Conservation (phyloP, 225 moss, liverwort and hornwort species). For the Climacium dendroides region DNA sequence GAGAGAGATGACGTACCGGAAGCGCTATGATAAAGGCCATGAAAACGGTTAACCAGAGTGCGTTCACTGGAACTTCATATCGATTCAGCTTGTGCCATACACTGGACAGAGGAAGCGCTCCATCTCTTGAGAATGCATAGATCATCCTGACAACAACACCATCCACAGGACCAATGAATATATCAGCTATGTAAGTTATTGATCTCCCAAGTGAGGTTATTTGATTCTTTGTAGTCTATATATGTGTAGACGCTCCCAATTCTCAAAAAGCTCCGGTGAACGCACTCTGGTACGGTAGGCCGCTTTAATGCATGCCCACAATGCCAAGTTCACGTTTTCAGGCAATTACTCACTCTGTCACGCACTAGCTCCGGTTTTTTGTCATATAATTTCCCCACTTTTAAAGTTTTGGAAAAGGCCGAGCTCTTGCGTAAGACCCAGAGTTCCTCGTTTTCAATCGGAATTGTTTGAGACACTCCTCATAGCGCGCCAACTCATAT, state of each 20-base stretch:
- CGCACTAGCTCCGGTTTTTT: background rate
- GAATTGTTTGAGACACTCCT: background rate
- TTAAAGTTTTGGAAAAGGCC: background rate
- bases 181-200: background rate
- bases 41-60: constrained; percentile 51
- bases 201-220: background rate
- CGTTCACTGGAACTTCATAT: constrained; percentile 47
- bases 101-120: constrained; percentile 50
- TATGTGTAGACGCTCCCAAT: too few species aligned
- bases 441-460: background rate
- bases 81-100: constrained; percentile 42
- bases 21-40: constrained; percentile 34
- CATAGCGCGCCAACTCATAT: background rate
- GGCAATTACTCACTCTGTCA: background rate
- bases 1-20: constrained; percentile 12
- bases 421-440: background rate
- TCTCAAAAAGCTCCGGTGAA: background rate
- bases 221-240: background rate
- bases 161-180: background rate
- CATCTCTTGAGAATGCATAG: constrained; percentile 76
- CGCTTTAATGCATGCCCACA: background rate
- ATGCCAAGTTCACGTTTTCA: too few species aligned
- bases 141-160: constrained; percentile 36
- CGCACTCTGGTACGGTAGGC: background rate
- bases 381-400: too few species aligned